Evolutionary conservation across 768 basidiomycete species (phyloP), one percentile per base, ranked within the genome.

Genomic region (Favolaschia claudopus): DNA sequence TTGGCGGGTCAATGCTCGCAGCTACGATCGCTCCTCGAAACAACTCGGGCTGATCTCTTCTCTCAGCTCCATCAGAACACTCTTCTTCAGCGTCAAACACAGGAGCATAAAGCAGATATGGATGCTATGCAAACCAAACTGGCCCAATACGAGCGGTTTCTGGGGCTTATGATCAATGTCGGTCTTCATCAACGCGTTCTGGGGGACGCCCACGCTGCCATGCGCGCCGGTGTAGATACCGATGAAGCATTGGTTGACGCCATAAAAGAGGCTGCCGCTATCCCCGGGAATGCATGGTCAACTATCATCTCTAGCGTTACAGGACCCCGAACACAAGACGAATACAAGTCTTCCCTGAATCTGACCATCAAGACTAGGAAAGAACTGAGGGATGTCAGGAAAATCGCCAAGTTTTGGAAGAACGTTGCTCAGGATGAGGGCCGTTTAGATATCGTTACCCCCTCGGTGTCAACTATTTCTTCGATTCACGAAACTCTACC

Each of bases 351-450:
- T 17, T 79, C 82, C 8, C 71, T 84, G 47, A 75, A 79, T 43
- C 57, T 82, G 63, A 78, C 80, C 29, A 70, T 83, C 60, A 77
- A 75, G 47, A 69, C 77, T 43, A 76, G 82, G 45, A 76, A 73
- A 53, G 77, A 82, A 48, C 77, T 82, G 43, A 76, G 73, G 33
- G 72, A 77, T 37, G 73, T 73, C 50, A 81, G 70, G 69, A 83
- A 82, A 52, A 67, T 70, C 31, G 67, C 75, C 58, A 81, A 79
- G 44, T 83, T 79, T 38, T 84, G 79, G 79, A 82, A 81, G 67
- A 74, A 70, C 24, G 66, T 77, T 13, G 81, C 80, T 17, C 70
- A 76, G 45, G 73, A 71, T 58, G 63, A 66, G 3, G 62, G 60
- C 19, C 62, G 56, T 70, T n/a, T 44, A 52, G 32, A 55, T 65